Conservation (phyloP, 352 stramenopile species). For the Discostella stelligera region DNA sequence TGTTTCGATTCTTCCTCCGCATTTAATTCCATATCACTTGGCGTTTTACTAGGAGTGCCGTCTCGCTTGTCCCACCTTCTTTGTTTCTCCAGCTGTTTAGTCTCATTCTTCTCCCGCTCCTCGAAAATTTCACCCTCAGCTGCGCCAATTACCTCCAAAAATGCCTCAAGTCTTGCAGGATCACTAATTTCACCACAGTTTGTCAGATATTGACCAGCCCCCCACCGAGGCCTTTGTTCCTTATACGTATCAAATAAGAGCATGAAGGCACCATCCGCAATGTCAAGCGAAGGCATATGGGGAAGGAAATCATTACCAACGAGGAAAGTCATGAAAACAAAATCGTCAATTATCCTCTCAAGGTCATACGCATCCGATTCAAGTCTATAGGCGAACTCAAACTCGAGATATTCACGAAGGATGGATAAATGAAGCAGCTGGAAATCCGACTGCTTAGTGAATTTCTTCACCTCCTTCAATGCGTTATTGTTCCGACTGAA, state of each 20-base stretch:
- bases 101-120: conserved; percentile 75
- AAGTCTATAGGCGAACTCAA: conserved; percentile 88
- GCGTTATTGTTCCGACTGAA: conserved; percentile 77
- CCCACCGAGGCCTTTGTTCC: conserved; percentile 84
- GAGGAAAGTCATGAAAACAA: conserved; percentile 99
- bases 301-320: conserved; percentile 98
- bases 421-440: conserved; percentile 95
- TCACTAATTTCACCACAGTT: conserved; percentile 88
- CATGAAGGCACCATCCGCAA: conserved; percentile 96
- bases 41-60: conserved; percentile 54
- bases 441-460: conserved; percentile 92
- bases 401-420: conserved; percentile 95
- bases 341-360: conserved; percentile 98
- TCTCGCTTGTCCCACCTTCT: conserved; percentile 79
- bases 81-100: conserved; percentile 76
- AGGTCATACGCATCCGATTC: conserved; percentile 76
- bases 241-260: conserved; percentile 92
- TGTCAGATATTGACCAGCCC: conserved; percentile 91
- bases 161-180: conserved; percentile 88
- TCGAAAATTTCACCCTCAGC: conserved; percentile 93
- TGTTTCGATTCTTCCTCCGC: conserved; percentile 70
- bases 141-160: conserved; percentile 90
- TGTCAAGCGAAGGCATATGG: conserved; percentile 97
- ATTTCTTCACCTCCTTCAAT: conserved; percentile 89
- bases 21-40: conserved; percentile 74